Evolutionary conservation across 192 early-diverging fungal species (phyloP).

Genomic region (Coemansia sp.): DNA sequence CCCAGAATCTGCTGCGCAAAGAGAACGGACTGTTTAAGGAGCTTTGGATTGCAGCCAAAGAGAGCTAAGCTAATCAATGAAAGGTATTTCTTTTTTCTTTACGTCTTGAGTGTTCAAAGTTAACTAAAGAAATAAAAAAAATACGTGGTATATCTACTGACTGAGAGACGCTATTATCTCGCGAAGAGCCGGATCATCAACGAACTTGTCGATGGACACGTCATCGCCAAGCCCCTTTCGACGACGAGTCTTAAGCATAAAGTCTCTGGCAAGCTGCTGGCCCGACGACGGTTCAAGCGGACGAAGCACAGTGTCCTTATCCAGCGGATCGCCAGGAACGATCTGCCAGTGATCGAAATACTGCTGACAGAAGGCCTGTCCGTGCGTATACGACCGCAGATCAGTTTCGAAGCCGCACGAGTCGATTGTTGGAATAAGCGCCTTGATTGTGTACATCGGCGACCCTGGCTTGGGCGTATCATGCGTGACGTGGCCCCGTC

Average conservation of each 20-base stretch:
- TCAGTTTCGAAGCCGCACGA: conserved; percentile 96
- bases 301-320: conserved; percentile 79
- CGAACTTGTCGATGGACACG: conserved; percentile 79
- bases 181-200: conserved; percentile 62
- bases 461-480: conserved; percentile 95
- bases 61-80: not conserved
- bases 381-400: conserved; percentile 92
- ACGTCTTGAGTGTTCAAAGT: not conserved
- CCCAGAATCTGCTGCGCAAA: conserved; percentile 38
- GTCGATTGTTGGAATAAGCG: conserved; percentile 94
- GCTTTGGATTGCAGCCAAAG: not conserved
- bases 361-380: conserved; percentile 96
- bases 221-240: conserved; percentile 86
- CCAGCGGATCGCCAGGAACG: conserved; percentile 96
- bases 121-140: not conserved
- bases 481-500: conserved; percentile 95
- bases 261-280: conserved; percentile 90
- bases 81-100: not conserved
- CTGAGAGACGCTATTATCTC: conserved; percentile 20
- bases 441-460: conserved; percentile 90
- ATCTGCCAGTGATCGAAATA: conserved; percentile 99
- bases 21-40: not conserved
- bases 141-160: not conserved
- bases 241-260: conserved; percentile 98
- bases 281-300: conserved; percentile 74